Evolutionary conservation across 2,329 filamentous ascomycete genomes (phyloP), one percentile per base, ranked within the genome.

Genomic region (Beauveria sp.): DNA sequence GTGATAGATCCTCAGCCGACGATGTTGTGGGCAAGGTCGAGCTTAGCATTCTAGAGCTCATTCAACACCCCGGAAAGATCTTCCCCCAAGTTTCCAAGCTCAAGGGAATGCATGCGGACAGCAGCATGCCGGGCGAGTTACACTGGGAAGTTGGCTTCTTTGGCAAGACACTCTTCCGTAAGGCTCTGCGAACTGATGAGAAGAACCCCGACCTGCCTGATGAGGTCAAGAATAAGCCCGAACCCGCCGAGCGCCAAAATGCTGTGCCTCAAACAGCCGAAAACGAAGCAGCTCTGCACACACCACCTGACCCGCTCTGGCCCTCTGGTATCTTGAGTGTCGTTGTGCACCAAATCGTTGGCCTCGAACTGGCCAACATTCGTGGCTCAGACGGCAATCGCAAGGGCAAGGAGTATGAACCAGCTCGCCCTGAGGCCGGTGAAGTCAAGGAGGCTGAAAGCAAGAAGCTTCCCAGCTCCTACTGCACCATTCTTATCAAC

Each of bases 91-190:
- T 90, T 8, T 96, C 92, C 0, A 92, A 88, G 67, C 83, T 98
- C 1, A 80, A 84, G 30, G 93, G 93, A 12, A 86, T 96, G 76
- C 89, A 95, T 68, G 87, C 90, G 24, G 91, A 88, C 14, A 93
- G 86, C 66, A 83, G 84, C 55, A 98, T 98, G 92, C 95, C 95
- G 0, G 93, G 95, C 30, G 88, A 96, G 70, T 81, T 99, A 45
- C 87, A 96, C 70, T 98, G 93, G 93, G 93, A 97, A 73, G 91
- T 98, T 52, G 95, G 93, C 7, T 98, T 89, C 77, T 98, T 97
- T 68, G 87, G 88, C 67, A 97, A 96, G 77, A 91, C 93, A 1
- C 86, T 92, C 66, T 92, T 97, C 76, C 84, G 93, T 59, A 85
- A 87, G 65, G 91, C 91, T 14, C 80, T 98, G 51, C 84, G 91